Evolutionary conservation across 2,329 filamentous ascomycete genomes (phyloP), one percentile per base, ranked within the genome.

Genomic region (Pseudocercospora vitis): DNA sequence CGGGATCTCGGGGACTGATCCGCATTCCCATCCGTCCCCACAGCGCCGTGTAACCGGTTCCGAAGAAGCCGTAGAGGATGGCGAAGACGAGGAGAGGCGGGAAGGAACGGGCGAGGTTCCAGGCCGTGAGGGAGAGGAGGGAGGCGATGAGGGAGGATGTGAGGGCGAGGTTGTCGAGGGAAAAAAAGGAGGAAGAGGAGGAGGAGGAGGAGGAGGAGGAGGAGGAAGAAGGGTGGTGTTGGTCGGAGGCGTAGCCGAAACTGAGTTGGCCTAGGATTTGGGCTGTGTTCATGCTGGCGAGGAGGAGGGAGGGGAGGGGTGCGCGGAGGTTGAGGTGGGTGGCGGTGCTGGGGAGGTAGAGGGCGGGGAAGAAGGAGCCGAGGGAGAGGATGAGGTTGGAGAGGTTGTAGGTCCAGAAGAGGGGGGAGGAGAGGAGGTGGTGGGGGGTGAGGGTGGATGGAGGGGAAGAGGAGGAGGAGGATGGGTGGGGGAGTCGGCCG

Each of bases 31-130:
- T 68, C 9, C 65, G 37, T 3, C 51, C 63, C 58, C 63, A 63
- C 18, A 64, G 33, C 2, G 64, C 65, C 1, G 71, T 74, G 50
- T 71, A 77, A 2, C 73, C 73, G 0, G 73, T 72, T 0, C 71
- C 75, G 33, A 76, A 77, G 33, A 77, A 66, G 3, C 76, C 76
- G 52, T 78, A 78, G 0, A 72, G 54, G 3, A 77, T 48, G 1
- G 68, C 66, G 48, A 78, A 79, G 1, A 74, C 58, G 18, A 68
- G 64, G 7, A 81, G 63, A 0, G 66, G 53, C 0, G 63, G 59
- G 58, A 71, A 7, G 50, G 67, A 69, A 2, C 68, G 66, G 0
- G 76, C 70, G 12, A 78, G 63, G 0, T 78, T 78, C 78, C 78
- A 81, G 23, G 75, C 52, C 0, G 76, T 60, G 50, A 78, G 77